Evolutionary conservation across 768 basidiomycete species (phyloP).

Genomic region (Boletus rubropictus): DNA sequence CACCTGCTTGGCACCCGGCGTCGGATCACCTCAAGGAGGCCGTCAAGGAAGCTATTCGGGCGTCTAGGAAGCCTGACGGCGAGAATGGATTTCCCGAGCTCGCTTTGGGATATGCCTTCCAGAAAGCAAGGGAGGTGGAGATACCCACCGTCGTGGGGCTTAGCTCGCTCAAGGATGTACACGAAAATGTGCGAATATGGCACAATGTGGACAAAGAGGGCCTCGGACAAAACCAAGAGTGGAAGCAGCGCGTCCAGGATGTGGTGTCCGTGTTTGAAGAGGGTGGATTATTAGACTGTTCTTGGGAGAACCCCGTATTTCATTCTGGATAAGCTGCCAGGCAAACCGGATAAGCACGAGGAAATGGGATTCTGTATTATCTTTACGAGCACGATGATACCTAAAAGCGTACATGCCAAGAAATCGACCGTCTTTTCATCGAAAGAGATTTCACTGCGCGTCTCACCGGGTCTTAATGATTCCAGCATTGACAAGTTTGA

Average conservation of each 20-base stretch:
- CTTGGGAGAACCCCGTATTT: slow-evolving; percentile 60
- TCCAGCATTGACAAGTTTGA: slow-evolving; percentile 87
- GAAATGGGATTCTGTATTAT: slow-evolving; percentile 16
- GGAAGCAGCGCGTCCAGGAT: slow-evolving; percentile 36
- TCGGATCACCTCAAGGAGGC: slow-evolving; percentile 44
- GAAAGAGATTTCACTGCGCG: slow-evolving; percentile 3
- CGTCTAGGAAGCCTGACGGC: slow-evolving; percentile 34
- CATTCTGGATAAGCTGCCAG: slow-evolving; percentile 4
- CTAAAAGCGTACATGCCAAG: slow-evolving; percentile 16
- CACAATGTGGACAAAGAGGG: slow-evolving; percentile 44
- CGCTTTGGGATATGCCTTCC: slow-evolving; percentile 69
- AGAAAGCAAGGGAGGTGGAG: slow-evolving; percentile 37
- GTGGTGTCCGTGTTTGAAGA: slow-evolving; percentile 42
- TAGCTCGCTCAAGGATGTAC: slow-evolving; percentile 66
- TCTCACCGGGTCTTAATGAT: slow-evolving; percentile 81
- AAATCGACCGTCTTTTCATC: slow-evolving; percentile 11
- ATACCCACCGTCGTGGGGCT: slow-evolving; percentile 71
- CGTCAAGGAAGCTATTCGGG: slow-evolving; percentile 33
- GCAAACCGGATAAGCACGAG: not conserved
- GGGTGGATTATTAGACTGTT: slow-evolving; percentile 52
- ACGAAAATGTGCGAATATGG: slow-evolving; percentile 67
- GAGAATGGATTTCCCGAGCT: slow-evolving; percentile 47
- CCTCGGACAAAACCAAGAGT: slow-evolving; percentile 32
- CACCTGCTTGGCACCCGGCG: slow-evolving; percentile 77
- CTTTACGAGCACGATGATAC: slow-evolving; percentile 20